Conservation (phyloP, 2,329 filamentous ascomycete species). For the Saccharata proteae region DNA sequence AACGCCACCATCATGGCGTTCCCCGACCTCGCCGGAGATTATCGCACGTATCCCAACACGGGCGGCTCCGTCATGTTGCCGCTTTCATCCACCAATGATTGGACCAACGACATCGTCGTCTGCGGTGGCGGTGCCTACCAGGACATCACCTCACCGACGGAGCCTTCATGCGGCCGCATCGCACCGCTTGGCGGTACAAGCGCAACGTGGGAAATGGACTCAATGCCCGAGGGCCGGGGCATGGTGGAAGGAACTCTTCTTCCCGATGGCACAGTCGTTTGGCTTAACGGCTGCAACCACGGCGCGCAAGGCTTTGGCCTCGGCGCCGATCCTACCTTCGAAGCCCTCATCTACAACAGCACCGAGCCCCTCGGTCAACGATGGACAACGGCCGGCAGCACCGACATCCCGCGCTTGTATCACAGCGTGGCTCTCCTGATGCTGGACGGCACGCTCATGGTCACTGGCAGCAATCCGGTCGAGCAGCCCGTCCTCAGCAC, state of each 20-base stretch:
- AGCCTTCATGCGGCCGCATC: constrained; percentile 46
- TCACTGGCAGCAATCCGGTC: constrained; percentile 49
- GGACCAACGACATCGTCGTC: constrained; percentile 42
- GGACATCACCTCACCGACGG: constrained; percentile 46
- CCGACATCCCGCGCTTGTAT: constrained; percentile 39
- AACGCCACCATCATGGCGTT: constrained; percentile 34
- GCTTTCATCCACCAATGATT: constrained; percentile 39
- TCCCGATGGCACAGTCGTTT: constrained; percentile 51
- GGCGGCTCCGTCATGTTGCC: constrained; percentile 47
- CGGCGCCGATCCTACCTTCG: constrained; percentile 40
- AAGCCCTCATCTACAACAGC: constrained; percentile 48
- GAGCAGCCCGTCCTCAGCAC: constrained; percentile 41
- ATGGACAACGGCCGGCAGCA: constrained; percentile 35
- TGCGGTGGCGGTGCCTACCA: constrained; percentile 50
- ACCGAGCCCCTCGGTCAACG: constrained; percentile 37
- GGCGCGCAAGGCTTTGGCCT: constrained; percentile 50
- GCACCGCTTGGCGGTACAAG: constrained; percentile 33
- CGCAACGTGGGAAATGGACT: constrained; percentile 44
- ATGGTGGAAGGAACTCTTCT: constrained; percentile 51
- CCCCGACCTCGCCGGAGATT: constrained; percentile 42
- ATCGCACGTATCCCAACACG: constrained; percentile 49
- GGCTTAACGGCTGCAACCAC: constrained; percentile 46
- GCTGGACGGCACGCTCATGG: constrained; percentile 46
- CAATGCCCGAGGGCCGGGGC: constrained; percentile 45
- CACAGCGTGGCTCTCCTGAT: constrained; percentile 49